Evolutionary conservation across 352 stramenopile genomes (phyloP).

Genomic region (Phytopythium chamaehyphon): DNA sequence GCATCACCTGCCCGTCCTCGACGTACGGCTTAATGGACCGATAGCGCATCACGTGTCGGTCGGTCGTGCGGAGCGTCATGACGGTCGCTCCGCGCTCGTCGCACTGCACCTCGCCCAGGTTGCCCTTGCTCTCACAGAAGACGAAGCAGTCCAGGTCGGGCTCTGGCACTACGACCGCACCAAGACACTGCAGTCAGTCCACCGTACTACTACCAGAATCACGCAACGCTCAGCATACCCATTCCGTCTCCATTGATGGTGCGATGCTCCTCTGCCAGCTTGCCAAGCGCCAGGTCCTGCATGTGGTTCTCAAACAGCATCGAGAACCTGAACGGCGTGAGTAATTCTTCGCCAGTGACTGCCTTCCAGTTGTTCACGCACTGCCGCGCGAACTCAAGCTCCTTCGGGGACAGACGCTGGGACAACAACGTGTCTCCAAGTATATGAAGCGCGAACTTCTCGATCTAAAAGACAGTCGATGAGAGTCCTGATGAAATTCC

Average conservation of each 20-base stretch:
- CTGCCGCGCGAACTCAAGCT: constrained; percentile 71
- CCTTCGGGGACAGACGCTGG: constrained; percentile 65
- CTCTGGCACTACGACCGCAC: constrained; percentile 37
- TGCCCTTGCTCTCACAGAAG: constrained; percentile 68
- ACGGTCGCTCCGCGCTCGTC: constrained; percentile 71
- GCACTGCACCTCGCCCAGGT: constrained; percentile 51
- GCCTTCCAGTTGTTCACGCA: constrained; percentile 20
- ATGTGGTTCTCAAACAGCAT: constrained; percentile 71
- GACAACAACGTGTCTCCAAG: constrained; percentile 34
- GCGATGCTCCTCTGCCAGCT: constrained; percentile 62
- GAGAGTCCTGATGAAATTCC: background rate
- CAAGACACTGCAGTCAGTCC: constrained; percentile 1
- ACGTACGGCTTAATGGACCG: constrained; percentile 53
- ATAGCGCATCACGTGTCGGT: constrained; percentile 79
- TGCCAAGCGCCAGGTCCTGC: constrained; percentile 53
- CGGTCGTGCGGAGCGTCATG: constrained; percentile 46
- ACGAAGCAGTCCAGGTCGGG: constrained; percentile 79
- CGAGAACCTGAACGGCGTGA: constrained; percentile 26
- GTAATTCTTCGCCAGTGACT: background rate
- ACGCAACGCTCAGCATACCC: constrained; percentile 29
- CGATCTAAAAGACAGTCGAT: constrained; percentile 37
- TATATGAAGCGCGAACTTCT: constrained; percentile 68
- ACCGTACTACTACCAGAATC: background rate
- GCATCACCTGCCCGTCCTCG: constrained; percentile 42
- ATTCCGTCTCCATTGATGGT: constrained; percentile 58